Conservation (phyloP, 2,329 filamentous ascomycete species). For the Blastomyces emzantsi region DNA sequence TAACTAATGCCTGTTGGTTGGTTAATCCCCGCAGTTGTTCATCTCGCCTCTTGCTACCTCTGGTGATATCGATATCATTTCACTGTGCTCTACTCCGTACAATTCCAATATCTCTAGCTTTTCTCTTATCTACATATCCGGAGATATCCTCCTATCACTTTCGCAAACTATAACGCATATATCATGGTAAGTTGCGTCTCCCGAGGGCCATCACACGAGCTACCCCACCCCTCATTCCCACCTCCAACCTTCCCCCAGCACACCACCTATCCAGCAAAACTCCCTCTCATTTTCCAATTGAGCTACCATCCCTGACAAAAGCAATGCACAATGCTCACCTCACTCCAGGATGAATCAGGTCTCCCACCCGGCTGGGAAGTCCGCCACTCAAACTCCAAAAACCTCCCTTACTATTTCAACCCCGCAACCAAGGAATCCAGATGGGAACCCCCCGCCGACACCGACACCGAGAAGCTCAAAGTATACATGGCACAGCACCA, state of each 20-base stretch:
- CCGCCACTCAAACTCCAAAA: conserved; percentile 95
- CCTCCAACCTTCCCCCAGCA: not conserved
- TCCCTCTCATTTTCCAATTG: not conserved
- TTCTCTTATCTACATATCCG: not conserved
- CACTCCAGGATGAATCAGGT: conserved; percentile 60
- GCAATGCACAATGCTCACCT: not conserved
- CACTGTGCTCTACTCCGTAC: not conserved
- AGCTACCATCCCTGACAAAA: not conserved
- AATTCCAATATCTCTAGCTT: not conserved
- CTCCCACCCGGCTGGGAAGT: conserved; percentile 88
- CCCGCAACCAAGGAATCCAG: conserved; percentile 72
- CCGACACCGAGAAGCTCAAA: conserved; percentile 88
- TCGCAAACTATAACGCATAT: not conserved
- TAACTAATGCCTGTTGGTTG: too few species aligned
- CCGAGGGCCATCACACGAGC: not conserved
- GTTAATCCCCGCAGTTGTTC: not conserved
- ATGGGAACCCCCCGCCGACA: conserved; percentile 86
- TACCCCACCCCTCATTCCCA: not conserved
- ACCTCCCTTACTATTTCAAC: conserved; percentile 99
- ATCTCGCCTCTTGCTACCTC: not conserved
- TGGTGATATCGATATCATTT: not conserved
- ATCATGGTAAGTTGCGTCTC: not conserved
- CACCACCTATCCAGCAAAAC: not conserved
- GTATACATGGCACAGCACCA: conserved; percentile 86
- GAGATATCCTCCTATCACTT: not conserved